Percentiles rank a stretch among this genome's conserved stretches.
These are phyloP conservation scores for Podospora conica DNA, from an alignment of 495 filamentous ascomycete species.

Conservation along the genomic window DNA sequence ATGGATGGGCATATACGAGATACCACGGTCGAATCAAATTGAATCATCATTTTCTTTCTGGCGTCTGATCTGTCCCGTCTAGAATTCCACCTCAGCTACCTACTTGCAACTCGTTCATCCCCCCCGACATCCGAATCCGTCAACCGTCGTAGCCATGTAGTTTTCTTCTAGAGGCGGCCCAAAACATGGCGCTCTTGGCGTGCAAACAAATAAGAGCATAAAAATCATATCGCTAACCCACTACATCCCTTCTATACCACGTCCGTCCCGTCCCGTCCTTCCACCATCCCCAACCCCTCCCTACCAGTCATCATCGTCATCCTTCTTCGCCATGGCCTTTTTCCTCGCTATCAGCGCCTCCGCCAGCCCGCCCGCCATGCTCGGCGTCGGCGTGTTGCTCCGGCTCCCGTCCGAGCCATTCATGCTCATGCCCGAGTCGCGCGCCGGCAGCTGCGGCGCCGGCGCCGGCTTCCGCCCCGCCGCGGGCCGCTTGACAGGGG, in stretches of 20 bases:
- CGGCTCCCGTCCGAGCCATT: slow-evolving; percentile 65
- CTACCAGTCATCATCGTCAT: slow-evolving; percentile 70
- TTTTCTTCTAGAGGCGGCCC: not conserved
- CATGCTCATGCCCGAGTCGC: slow-evolving; percentile 69
- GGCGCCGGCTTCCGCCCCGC: slow-evolving; percentile 60
- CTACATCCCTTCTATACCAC: not conserved
- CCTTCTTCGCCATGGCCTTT: slow-evolving; percentile 59
- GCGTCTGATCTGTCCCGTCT: not conserved
- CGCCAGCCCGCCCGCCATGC: slow-evolving; percentile 77
- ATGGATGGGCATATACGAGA: not conserved
- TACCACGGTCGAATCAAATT: not conserved
- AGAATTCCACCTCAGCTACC: not conserved
- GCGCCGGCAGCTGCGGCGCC: slow-evolving; percentile 50
- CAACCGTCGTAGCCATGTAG: not conserved
- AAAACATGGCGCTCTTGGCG: not conserved
- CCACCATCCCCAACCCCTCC: not conserved
- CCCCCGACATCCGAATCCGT: not conserved
- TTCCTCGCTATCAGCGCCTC: slow-evolving; percentile 67
- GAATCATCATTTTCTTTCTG: not conserved
- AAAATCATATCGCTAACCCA: not conserved
- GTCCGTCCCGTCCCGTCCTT: not conserved
- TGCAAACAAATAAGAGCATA: not conserved
- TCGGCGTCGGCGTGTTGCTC: slow-evolving; percentile 59
- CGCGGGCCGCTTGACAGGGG: slow-evolving; percentile 80
- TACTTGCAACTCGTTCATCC: not conserved